These are phyloP conservation scores for Cucumis melo DNA, from an alignment of 306 rosid genomes.

Conservation along the genomic window DNA sequence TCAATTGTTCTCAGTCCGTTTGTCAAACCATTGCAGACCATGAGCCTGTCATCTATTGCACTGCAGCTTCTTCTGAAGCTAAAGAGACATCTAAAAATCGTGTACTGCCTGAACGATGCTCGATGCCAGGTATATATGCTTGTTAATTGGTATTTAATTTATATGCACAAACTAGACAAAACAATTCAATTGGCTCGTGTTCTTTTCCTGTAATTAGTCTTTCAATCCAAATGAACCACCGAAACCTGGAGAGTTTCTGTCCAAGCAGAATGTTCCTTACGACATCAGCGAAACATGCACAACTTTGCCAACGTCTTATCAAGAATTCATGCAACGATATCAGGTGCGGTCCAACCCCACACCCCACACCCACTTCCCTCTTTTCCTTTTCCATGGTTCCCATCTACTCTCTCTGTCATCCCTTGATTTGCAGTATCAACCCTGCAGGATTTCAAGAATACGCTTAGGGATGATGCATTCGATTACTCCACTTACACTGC, in stretches of 20 bases:
- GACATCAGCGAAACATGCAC: slow-evolving; percentile 45
- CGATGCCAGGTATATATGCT: slow-evolving; percentile 82
- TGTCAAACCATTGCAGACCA: slow-evolving; percentile 37
- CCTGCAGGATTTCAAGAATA: slow-evolving; percentile 71
- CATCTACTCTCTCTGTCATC: background rate
- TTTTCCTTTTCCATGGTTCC: background rate
- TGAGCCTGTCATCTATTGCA: slow-evolving; percentile 64
- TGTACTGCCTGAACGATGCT: slow-evolving; percentile 64
- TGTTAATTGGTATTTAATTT: background rate
- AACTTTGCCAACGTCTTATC: slow-evolving; percentile 53
- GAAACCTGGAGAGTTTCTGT: slow-evolving; percentile 74
- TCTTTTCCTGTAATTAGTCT: slow-evolving; percentile 33
- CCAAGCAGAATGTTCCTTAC: slow-evolving; percentile 62
- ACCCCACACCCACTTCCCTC: background rate
- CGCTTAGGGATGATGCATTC: slow-evolving; percentile 66
- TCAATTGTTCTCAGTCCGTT: background rate
- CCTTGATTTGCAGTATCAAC: background rate
- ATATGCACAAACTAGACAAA: background rate
- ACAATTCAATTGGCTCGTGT: background rate
- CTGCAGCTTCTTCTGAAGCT: slow-evolving; percentile 91
- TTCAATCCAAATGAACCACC: slow-evolving; percentile 70
- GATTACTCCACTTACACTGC: slow-evolving; percentile 79
- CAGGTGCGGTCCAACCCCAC: slow-evolving; percentile 38
- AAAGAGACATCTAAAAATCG: slow-evolving; percentile 85
- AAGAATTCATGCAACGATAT: slow-evolving; percentile 66